These are phyloP conservation scores for Russula foetens DNA, from an alignment of 768 basidiomycete genomes.

Conservation along the genomic window DNA sequence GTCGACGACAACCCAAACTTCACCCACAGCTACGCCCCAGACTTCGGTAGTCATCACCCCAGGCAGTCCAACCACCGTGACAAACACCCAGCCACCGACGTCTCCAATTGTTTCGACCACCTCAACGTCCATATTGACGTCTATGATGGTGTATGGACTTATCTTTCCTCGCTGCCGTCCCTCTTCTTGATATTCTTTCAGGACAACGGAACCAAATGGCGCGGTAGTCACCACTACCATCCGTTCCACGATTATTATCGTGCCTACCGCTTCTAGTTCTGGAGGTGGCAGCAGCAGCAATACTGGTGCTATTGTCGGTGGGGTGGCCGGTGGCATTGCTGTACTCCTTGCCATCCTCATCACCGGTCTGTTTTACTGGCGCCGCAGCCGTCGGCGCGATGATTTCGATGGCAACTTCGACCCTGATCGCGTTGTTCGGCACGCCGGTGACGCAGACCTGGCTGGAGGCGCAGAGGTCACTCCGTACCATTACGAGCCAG, in stretches of 20 bases:
- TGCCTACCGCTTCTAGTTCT: constrained; percentile 10
- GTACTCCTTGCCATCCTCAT: constrained; percentile 23
- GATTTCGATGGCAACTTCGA: constrained; percentile 47
- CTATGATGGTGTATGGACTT: not conserved
- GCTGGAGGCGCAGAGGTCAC: constrained; percentile 16
- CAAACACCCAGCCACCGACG: too few relatives aligned
- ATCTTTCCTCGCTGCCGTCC: not conserved
- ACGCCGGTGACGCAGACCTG: constrained; percentile 20
- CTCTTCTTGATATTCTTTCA: not conserved
- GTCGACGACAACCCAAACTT: not conserved
- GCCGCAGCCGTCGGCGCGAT: constrained; percentile 26
- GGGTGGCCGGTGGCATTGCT: constrained; percentile 24
- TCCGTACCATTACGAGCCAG: constrained; percentile 20
- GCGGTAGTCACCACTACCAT: constrained; percentile 9
- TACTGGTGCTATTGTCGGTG: constrained; percentile 27
- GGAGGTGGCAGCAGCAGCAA: constrained; percentile 1
- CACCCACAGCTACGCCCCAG: not conserved
- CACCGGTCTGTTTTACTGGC: constrained; percentile 26
- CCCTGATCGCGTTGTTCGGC: constrained; percentile 35
- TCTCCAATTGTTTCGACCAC: not conserved
- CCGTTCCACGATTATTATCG: constrained; percentile 20
- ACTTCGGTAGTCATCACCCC: too few relatives aligned
- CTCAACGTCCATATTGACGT: not conserved
- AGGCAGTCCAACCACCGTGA: too few relatives aligned
- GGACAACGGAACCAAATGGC: constrained; percentile 13